A percentile compares a stretch with the other conserved stretches of the same genome.
These are phyloP conservation scores for Cicer arietinum DNA, from an alignment of 306 rosid genomes.

Conservation along the genomic window DNA sequence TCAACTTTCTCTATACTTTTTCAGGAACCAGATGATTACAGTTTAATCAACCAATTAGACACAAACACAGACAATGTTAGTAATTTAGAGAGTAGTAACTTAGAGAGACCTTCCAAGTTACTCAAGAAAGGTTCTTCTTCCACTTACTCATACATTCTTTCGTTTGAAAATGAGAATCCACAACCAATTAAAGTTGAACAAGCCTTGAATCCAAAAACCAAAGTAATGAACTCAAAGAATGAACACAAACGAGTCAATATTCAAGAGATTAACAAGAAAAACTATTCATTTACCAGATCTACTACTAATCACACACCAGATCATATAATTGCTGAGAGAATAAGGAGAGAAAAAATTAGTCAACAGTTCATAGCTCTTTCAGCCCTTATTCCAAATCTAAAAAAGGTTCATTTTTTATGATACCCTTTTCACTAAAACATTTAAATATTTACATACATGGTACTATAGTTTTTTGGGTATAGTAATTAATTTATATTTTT, in stretches of 20 bases:
- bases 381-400: constrained; percentile 70
- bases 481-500: background rate
- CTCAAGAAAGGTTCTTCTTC: constrained; percentile 44
- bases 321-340: constrained; percentile 80
- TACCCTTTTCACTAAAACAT: background rate
- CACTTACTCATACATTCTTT: constrained; percentile 49
- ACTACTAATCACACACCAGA: constrained; percentile 55
- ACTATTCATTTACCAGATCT: constrained; percentile 29
- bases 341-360: constrained; percentile 74
- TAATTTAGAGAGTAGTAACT: constrained; percentile 32
- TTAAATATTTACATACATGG: background rate
- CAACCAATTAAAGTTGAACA: background rate
- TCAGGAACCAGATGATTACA: constrained; percentile 58
- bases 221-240: constrained; percentile 42
- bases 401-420: constrained; percentile 58
- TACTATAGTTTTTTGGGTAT: background rate
- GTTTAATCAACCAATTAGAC: constrained; percentile 42
- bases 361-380: constrained; percentile 80
- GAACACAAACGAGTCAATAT: background rate
- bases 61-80: constrained; percentile 34
- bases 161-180: constrained; percentile 50
- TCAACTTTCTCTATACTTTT: constrained; percentile 4
- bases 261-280: constrained; percentile 44
- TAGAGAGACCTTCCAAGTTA: constrained; percentile 47
- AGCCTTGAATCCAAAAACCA: constrained; percentile 46